phyloP scores from a whole-genome alignment of 352 stramenopile species.

The Pythium phragmiticola region DNA sequence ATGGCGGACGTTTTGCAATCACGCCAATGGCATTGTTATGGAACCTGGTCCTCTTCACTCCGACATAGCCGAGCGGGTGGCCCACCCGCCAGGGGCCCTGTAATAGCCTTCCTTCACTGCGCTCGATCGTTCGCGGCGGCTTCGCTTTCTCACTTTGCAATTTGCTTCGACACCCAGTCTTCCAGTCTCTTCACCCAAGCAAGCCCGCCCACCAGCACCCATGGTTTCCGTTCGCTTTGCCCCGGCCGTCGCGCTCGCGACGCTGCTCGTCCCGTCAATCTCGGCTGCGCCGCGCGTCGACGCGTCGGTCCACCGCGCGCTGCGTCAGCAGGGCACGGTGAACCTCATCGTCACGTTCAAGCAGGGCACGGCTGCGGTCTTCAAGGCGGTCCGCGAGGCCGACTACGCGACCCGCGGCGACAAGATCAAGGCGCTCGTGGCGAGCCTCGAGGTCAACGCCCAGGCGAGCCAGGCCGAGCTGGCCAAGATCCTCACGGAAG shows the following conservation, averaged over 20 bases:
- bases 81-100: no score
- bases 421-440: constrained; percentile 1
- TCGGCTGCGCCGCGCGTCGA: neutral
- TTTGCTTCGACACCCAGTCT: neutral
- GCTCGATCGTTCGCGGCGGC: no score
- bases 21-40: no score
- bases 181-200: neutral
- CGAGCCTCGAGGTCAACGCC: constrained; percentile 8
- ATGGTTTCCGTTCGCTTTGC: neutral
- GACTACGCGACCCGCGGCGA: constrained; percentile 5
- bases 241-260: neutral
- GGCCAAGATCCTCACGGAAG: constrained; percentile 1
- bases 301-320: constrained; percentile 14
- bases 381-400: constrained; percentile 3
- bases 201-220: neutral
- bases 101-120: no score
- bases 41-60: no score
- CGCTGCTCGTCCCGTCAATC: no score
- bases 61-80: no score
- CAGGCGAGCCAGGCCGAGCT: neutral
- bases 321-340: constrained; percentile 6
- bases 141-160: neutral
- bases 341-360: constrained; percentile 21
- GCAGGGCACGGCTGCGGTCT: neutral
- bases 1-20: no score